Conservation (phyloP, 2,329 filamentous ascomycete species). For the Neurospora sp. region DNA sequence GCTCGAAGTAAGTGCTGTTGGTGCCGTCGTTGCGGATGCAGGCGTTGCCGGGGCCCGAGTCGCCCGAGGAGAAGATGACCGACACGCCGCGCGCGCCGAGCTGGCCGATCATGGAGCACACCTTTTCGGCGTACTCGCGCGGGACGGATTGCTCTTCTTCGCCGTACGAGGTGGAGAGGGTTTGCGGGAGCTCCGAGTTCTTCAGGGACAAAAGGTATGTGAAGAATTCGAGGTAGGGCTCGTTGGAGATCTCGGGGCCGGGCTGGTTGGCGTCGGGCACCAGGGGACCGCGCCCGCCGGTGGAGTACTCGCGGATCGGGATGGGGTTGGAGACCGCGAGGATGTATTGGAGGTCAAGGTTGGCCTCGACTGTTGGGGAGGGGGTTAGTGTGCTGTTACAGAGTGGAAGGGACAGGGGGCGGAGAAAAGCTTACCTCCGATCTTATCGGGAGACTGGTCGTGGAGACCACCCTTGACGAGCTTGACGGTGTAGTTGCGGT, state of each 20-base stretch:
- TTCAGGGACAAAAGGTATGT: constrained; percentile 44
- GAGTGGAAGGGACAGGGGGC: neutral
- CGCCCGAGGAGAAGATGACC: constrained; percentile 51
- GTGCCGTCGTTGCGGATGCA: constrained; percentile 44
- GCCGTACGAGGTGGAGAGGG: constrained; percentile 56
- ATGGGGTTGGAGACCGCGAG: constrained; percentile 43
- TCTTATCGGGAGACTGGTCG: constrained; percentile 30
- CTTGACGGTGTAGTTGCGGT: constrained; percentile 40
- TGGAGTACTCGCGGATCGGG: constrained; percentile 48
- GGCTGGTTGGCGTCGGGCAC: constrained; percentile 41
- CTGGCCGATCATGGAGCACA: constrained; percentile 54
- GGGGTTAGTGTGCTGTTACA: neutral
- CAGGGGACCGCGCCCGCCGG: constrained; percentile 49
- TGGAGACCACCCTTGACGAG: constrained; percentile 46
- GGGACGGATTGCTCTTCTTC: constrained; percentile 58
- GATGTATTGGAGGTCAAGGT: constrained; percentile 54
- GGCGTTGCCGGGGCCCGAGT: constrained; percentile 52
- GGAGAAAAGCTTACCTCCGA: constrained; percentile 10
- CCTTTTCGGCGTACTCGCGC: constrained; percentile 45
- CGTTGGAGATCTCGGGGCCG: constrained; percentile 45
- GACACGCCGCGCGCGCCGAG: constrained; percentile 58
- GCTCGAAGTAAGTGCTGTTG: constrained; percentile 38
- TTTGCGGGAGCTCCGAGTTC: constrained; percentile 43
- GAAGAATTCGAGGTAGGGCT: constrained; percentile 57
- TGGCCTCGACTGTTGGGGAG: constrained; percentile 39